Percentiles rank a stretch among this genome's conserved stretches.
These are phyloP conservation scores for Leccinum barrowsii DNA, from an alignment of 768 basidiomycete genomes.

Conservation along the genomic window DNA sequence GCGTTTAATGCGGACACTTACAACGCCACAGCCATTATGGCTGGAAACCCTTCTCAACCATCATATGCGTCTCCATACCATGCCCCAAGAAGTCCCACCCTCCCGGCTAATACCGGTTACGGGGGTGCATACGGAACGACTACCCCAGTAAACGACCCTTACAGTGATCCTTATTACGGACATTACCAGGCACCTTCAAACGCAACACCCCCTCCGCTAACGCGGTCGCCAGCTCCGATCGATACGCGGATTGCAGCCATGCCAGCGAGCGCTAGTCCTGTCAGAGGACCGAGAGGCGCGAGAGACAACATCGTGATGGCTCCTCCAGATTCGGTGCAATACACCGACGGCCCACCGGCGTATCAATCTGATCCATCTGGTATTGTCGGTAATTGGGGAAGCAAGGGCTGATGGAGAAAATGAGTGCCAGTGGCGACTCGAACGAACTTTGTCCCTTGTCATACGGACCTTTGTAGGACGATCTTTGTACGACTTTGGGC, in stretches of 20 bases:
- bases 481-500: conserved; percentile 8
- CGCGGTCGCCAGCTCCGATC: conserved; percentile 37
- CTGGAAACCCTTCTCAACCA: conserved; percentile 12
- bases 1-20: conserved; percentile 40
- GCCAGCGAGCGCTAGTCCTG: conserved; percentile 35
- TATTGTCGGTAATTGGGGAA: conserved; percentile 53
- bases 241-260: conserved; percentile 34
- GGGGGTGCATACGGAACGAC: conserved; percentile 55
- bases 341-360: conserved; percentile 59
- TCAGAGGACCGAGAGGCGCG: conserved; percentile 41
- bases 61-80: conserved; percentile 15
- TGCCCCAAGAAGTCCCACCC: conserved; percentile 13
- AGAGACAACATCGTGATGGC: conserved; percentile 25
- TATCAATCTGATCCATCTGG: conserved; percentile 57
- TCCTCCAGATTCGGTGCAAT: conserved; percentile 20
- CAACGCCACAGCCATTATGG: conserved; percentile 29
- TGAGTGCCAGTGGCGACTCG: not conserved
- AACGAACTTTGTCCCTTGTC: not conserved
- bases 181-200: conserved; percentile 17
- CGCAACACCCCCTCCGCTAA: conserved; percentile 29
- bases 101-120: conserved; percentile 48
- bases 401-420: conserved; percentile 26
- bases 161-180: conserved; percentile 28
- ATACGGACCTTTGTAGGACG: conserved; percentile 17
- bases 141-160: conserved; percentile 32